Evolutionary conservation across 306 rosid genomes (phyloP), one percentile per base, ranked within the genome.

Genomic region (Inga leiocalycina): DNA sequence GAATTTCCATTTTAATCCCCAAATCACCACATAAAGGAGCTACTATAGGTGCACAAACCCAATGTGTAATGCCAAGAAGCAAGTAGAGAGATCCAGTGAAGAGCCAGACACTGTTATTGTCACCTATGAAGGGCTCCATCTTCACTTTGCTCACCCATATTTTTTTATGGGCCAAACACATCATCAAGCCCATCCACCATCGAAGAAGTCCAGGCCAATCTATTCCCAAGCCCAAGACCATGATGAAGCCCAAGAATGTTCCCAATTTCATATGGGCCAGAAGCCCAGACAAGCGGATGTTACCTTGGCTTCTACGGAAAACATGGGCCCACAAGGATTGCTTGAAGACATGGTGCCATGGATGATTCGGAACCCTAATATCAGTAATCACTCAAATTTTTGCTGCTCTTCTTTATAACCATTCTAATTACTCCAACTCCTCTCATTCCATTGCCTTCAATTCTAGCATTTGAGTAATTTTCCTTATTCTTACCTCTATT

Each of bases 1-100:
- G n/a, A 13, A 14, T 5, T 27, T 30, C 1, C 20, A 2, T 57
- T 13, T 10, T 8, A 39, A 39, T 22, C 4, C 27, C 4, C 5
- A 1, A 32, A 65, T 12, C 15, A 49, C 75, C 41, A 82, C 49
- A 71, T n/a, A 93, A 39, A 39, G 98, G 91, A 95, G 99, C 84
- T 95, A 95, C 73, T 93, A 95, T 61, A 93, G 90, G 83, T 95
- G 98, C 85, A 91, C 97, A 59, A 95, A 93, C 77, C 96, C 99
- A 82, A 91, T 94, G 79, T 95, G 98, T 80, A 85, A 87, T 82
- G 99, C 99, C 27, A 95, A 93, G 92, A 95, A 92, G 86, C 99
- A 95, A 61, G 97, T 95, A 11, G 99, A 95, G 80, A 92, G 92
- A 91, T 93, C 97, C 48, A 80, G 71, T 37, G 97, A 90, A 59